These are phyloP conservation scores for Aspergillus piperis DNA, from an alignment of 2,329 filamentous ascomycete species.

Conservation along the genomic window DNA sequence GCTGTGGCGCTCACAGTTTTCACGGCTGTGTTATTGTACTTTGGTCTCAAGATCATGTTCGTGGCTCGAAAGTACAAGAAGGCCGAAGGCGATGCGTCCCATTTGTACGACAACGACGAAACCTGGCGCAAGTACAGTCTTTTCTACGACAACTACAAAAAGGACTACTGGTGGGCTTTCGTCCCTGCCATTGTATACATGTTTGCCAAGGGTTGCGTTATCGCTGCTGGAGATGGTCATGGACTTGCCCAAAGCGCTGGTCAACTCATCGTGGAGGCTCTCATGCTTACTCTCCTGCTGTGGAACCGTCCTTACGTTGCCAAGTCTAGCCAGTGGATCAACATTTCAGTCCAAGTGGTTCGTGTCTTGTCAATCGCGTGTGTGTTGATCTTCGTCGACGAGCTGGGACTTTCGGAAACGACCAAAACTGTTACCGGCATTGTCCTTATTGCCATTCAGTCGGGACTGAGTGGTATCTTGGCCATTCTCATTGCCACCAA, in stretches of 20 bases:
- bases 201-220: conserved; percentile 82
- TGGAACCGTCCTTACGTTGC: conserved; percentile 87
- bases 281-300: conserved; percentile 76
- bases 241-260: conserved; percentile 78
- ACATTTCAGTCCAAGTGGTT: conserved; percentile 86
- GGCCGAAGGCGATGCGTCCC: conserved; percentile 69
- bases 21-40: conserved; percentile 77
- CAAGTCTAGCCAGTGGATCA: conserved; percentile 87
- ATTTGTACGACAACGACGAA: conserved; percentile 83
- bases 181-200: conserved; percentile 86
- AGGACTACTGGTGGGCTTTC: conserved; percentile 96
- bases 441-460: conserved; percentile 90
- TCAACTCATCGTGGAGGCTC: conserved; percentile 76
- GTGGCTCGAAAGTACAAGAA: conserved; percentile 74
- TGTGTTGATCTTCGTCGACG: conserved; percentile 89
- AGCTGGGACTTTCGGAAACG: conserved; percentile 84
- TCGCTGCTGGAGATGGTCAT: conserved; percentile 82
- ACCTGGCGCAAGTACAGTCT: conserved; percentile 94
- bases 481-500: conserved; percentile 89
- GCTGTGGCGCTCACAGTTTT: conserved; percentile 79
- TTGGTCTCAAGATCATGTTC: conserved; percentile 78
- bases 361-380: conserved; percentile 85
- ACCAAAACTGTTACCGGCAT: conserved; percentile 93
- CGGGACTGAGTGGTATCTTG: conserved; percentile 75
- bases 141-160: conserved; percentile 96